These are phyloP conservation scores for Dactylis glomerata DNA, from an alignment of 176 grass and related monocot genomes.

Conservation along the genomic window DNA sequence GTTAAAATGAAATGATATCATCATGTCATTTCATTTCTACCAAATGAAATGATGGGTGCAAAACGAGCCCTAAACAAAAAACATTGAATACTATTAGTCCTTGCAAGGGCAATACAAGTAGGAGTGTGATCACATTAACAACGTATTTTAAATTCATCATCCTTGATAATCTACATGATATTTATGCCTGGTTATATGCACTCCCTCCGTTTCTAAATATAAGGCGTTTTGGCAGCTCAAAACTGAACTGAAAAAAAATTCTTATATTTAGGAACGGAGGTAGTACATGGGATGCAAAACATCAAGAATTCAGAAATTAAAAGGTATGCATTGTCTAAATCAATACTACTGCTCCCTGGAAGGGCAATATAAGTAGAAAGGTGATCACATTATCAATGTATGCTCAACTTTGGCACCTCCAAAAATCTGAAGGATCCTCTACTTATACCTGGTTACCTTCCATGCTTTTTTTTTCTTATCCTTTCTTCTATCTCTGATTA, in stretches of 20 bases:
- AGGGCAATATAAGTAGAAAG: constrained; percentile 2
- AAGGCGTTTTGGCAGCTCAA: too few species aligned
- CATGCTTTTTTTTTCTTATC: not conserved
- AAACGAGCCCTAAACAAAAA: constrained; percentile 5
- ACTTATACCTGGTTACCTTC: not conserved
- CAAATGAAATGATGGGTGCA: too few species aligned
- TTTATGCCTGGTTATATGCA: not conserved
- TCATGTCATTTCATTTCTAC: too few species aligned
- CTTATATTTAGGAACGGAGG: too few species aligned
- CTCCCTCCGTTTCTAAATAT: too few species aligned
- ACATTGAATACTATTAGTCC: not conserved
- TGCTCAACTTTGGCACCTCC: not conserved
- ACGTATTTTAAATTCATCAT: not conserved
- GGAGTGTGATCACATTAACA: not conserved
- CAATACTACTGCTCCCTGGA: not conserved
- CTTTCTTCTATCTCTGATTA: not conserved
- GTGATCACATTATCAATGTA: constrained; percentile 9
- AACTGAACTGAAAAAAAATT: too few species aligned
- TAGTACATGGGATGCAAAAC: not conserved
- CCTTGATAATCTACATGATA: not conserved
- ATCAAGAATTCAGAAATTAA: not conserved
- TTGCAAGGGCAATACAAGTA: not conserved
- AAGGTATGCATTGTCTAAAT: not conserved
- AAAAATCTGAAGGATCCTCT: not conserved
- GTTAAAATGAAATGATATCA: too few species aligned